Evolutionary conservation across 305 asterid species (phyloP).

Genomic region (Coffea humblotiana): DNA sequence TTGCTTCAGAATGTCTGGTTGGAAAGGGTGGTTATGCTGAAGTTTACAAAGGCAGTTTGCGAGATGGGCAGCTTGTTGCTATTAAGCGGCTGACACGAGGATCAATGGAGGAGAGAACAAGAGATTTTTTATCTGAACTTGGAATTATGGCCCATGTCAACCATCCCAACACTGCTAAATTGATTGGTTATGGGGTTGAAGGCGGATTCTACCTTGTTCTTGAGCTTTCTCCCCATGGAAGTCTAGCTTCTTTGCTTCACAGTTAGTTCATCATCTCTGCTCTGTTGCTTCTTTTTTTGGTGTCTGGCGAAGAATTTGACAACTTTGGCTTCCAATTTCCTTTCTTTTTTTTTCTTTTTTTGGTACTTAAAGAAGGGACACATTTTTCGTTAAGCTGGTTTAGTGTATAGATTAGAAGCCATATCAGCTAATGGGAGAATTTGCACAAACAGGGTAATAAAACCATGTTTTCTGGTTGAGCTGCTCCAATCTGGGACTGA

Average conservation of each 20-base stretch:
- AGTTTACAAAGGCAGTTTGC: slow-evolving; percentile 75
- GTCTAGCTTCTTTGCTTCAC: slow-evolving; percentile 87
- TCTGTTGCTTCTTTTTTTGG: background rate
- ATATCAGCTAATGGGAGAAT: background rate
- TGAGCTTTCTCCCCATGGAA: slow-evolving; percentile 88
- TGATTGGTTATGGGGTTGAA: slow-evolving; percentile 94
- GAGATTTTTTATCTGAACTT: slow-evolving; percentile 77
- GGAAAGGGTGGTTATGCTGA: slow-evolving; percentile 98
- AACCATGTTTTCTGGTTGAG: background rate
- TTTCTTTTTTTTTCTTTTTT: background rate
- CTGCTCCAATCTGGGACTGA: background rate
- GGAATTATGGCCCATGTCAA: slow-evolving; percentile 97
- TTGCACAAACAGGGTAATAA: background rate
- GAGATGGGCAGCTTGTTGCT: slow-evolving; percentile 73
- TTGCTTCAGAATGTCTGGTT: slow-evolving; percentile 54
- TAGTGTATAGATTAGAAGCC: background rate
- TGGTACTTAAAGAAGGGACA: background rate
- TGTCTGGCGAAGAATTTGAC: background rate
- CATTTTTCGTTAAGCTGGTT: background rate
- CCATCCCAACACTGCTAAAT: slow-evolving; percentile 88
- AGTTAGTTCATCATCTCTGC: slow-evolving; percentile 44
- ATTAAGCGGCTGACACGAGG: slow-evolving; percentile 72
- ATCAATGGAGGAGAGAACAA: slow-evolving; percentile 56
- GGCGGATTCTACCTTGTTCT: slow-evolving; percentile 87
- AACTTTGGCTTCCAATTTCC: background rate